phyloP scores from a whole-genome alignment of 345 rosid species.

The Eucalyptus polyanthemos region DNA sequence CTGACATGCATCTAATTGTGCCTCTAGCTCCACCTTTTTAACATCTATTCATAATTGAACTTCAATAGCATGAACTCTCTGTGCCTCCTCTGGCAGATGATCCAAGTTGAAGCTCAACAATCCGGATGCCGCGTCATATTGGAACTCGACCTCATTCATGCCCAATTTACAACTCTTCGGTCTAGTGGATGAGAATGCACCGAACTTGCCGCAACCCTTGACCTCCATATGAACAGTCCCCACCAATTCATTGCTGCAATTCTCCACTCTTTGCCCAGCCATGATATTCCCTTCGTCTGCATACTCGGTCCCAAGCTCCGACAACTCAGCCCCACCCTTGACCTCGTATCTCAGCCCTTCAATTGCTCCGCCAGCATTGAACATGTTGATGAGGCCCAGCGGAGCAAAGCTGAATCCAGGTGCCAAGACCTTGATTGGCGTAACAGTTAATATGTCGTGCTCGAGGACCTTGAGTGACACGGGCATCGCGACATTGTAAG shows the following conservation, averaged over 20 bases:
- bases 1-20: not conserved
- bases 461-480: slow-evolving; percentile 69
- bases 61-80: slow-evolving; percentile 29
- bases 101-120: slow-evolving; percentile 33
- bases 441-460: slow-evolving; percentile 46
- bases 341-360: slow-evolving; percentile 46
- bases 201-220: slow-evolving; percentile 72
- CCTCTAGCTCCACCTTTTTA: not conserved
- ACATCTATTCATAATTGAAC: slow-evolving; percentile 7
- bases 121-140: slow-evolving; percentile 36
- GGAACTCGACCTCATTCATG: slow-evolving; percentile 26
- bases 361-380: slow-evolving; percentile 83
- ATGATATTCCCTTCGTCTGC: not conserved
- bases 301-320: not conserved
- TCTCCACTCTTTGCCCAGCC: slow-evolving; percentile 3
- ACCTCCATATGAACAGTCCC: slow-evolving; percentile 44
- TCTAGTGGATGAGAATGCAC: slow-evolving; percentile 58
- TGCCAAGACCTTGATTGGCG: slow-evolving; percentile 49
- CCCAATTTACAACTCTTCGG: slow-evolving; percentile 61
- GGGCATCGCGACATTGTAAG: slow-evolving; percentile 55
- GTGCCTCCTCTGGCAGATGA: slow-evolving; percentile 35
- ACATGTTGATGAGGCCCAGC: slow-evolving; percentile 70
- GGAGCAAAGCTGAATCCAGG: slow-evolving; percentile 63
- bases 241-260: slow-evolving; percentile 16
- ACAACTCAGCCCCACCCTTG: not conserved